Evolutionary conservation across 164 flowering plant genomes (phyloP).

Genomic region (Aristolochia californica): DNA sequence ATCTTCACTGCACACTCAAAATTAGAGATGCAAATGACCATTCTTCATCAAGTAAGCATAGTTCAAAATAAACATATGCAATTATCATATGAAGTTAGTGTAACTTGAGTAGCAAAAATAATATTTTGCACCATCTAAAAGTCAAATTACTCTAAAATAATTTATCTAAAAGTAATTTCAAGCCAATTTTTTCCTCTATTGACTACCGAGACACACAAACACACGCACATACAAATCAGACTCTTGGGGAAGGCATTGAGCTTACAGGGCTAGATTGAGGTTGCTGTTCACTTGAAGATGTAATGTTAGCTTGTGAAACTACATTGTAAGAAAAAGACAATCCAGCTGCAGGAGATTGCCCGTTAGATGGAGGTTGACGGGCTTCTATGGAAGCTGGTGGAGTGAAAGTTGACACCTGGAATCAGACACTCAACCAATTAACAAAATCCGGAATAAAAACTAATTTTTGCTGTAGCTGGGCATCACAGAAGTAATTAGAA

Average conservation of each 20-base stretch:
- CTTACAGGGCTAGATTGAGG: slow-evolving; percentile 19
- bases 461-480: neutral
- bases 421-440: neutral
- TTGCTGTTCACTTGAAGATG: slow-evolving; percentile 17
- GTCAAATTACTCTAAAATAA: neutral
- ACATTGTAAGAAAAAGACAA: slow-evolving; percentile 26
- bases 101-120: neutral
- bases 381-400: slow-evolving; percentile 11
- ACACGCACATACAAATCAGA: slow-evolving; percentile 1
- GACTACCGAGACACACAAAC: neutral
- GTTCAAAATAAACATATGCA: no score
- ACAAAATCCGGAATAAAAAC: neutral
- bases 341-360: slow-evolving; percentile 16
- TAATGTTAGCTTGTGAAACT: slow-evolving; percentile 16
- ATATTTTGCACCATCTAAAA: neutral
- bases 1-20: no score
- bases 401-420: slow-evolving; percentile 14
- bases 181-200: neutral
- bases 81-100: neutral
- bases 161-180: neutral
- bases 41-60: no score
- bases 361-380: slow-evolving; percentile 21
- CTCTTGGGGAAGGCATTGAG: neutral
- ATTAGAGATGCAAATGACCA: no score
- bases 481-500: slow-evolving; percentile 20